phyloP scores from a whole-genome alignment of 2,329 filamentous ascomycete species.

The Verticillium albo-atrum region DNA sequence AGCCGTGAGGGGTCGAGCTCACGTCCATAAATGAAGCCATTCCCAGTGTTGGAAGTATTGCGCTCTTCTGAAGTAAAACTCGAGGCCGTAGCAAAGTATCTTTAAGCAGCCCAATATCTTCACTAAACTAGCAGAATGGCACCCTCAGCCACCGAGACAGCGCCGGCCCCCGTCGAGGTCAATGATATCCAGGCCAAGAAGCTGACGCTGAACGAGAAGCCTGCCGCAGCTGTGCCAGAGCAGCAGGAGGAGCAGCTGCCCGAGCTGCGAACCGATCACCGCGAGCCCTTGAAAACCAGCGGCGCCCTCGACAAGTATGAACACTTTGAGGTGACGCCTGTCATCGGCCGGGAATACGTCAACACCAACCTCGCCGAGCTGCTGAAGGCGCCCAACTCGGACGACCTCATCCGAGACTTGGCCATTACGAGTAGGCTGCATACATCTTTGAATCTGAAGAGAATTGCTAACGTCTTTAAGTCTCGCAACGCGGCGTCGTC shows the following conservation, averaged over 20 bases:
- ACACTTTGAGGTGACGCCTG: conserved; percentile 55
- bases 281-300: conserved; percentile 40
- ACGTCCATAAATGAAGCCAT: conserved; percentile 2
- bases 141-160: conserved; percentile 8
- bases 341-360: conserved; percentile 59
- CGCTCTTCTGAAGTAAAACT: neutral
- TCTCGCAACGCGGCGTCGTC: conserved; percentile 65
- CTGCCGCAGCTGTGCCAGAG: neutral
- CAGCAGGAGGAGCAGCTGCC: conserved; percentile 5
- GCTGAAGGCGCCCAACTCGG: conserved; percentile 56
- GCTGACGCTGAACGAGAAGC: neutral
- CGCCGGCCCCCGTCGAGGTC: neutral
- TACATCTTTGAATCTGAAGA: neutral
- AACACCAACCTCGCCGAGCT: conserved; percentile 55
- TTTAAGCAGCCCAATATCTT: neutral
- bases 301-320: conserved; percentile 48
- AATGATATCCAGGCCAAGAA: conserved; percentile 2
- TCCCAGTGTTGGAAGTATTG: neutral
- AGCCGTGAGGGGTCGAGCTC: neutral
- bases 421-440: conserved; percentile 56
- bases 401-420: conserved; percentile 60
- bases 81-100: too few species aligned
- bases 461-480: conserved; percentile 26
- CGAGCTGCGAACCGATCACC: conserved; percentile 7
- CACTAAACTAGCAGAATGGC: conserved; percentile 2